Evolutionary conservation across 805 yeast genomes (phyloP), one percentile per base, ranked within the genome.

Genomic region (Yarrowia sp.): DNA sequence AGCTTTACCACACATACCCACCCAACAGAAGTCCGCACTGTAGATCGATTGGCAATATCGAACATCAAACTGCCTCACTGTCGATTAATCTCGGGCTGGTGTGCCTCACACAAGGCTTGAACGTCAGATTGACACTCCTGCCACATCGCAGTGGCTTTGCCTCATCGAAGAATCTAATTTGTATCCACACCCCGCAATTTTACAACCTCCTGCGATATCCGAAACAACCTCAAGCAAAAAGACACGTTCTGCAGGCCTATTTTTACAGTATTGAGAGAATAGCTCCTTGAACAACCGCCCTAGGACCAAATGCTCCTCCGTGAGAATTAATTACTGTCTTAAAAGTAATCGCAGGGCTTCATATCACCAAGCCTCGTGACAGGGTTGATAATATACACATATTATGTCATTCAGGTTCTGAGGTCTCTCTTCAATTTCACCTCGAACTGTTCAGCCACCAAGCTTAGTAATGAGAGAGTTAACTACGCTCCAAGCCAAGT

Each of bases 81-180:
- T 26, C 7, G 7, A 26, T 26, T 26, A 26, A 26, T 26, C 32
- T 26, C 32, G 32, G 42, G 22, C 26, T 52, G 56, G 56, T 32
- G 14, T 32, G 55, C 56, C 56, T 35, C 56, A 52, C 8, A 12
- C 53, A 3, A 22, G 19, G 10, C 40, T n/a, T 7, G 22, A n/a
- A 8, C 15, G n/a, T 35, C 56, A 10, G 5, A 9, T 49, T 14
- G 36, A 14, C 36, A 22, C 40, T 19, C 19, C 40, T 50, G 56
- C 56, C 56, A n/a, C 56, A 35, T 50, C 22, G 19, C 14, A 26
- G 41, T 50, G 41, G 40, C 5, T 50, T 35, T 35, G 38, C 41
- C 56, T 50, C 56, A 50, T 35, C 26, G 56, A 26, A 26, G 12
- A 32, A 50, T 50, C 41, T 35, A 50, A 50, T n/a, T 35, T 50